Evolutionary conservation across 176 grass and related monocot genomes (phyloP), one percentile per base, ranked within the genome.

Genomic region (Urochloa ruziziensis): DNA sequence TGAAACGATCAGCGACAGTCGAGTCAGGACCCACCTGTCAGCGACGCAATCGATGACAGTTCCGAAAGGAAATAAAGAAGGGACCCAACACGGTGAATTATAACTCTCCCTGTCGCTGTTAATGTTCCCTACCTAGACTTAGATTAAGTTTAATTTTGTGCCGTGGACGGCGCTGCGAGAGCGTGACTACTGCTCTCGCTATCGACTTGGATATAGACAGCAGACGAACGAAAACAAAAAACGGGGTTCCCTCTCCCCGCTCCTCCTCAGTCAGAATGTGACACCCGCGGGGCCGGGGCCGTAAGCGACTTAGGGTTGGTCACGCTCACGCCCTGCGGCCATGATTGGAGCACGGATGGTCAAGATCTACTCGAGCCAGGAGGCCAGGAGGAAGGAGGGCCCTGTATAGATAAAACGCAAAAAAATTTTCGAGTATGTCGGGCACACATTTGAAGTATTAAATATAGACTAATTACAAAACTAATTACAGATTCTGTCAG

Each of bases 321-420:
- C 28, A 25, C 33, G 43, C 34, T 34, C 48, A 52, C 2, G 67
- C n/a, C 15, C 2, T 4, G 19, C 24, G 29, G 49, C 4, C 48
- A 63, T 89, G 83, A 85, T 70, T 85, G 77, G 74, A 69, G 39
- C 71, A 80, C 46, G 72, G 63, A 82, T 78, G 79, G 83, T 83
- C 79, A 86, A 83, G 83, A 86, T 86, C 88, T 86, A 90, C 78
- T 90, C 66, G 73, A 90, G 79, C 29, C 84, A 60, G 73, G 27
- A 28, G 47, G 14, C n/a, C n/a, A 39, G 37, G 37, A 6, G 37
- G 42, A 11, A 12, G 51, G n/a, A n/a, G n/a, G n/a, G n/a, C n/a
- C n/a, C n/a, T n/a, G n/a, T n/a, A n/a, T n/a, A n/a, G n/a, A n/a
- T n/a, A n/a, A n/a, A n/a, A n/a, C n/a, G n/a, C n/a, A n/a, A n/a